Percentiles rank a stretch among this genome's conserved stretches.
These are phyloP conservation scores for Entonaema liquescens DNA, from an alignment of 495 filamentous ascomycete genomes.

Conservation along the genomic window DNA sequence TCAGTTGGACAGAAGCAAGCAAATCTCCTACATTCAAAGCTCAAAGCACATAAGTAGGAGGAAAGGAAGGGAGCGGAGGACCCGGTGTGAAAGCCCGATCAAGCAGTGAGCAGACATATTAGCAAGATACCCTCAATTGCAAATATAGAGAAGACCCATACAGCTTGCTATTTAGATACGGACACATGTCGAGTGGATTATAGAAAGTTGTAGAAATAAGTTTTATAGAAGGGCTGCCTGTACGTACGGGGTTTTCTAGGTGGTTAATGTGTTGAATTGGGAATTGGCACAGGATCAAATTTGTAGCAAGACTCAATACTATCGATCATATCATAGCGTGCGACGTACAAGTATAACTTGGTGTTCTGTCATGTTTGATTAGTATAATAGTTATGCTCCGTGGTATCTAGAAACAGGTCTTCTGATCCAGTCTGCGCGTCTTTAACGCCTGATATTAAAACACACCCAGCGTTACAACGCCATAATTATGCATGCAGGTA, in stretches of 20 bases:
- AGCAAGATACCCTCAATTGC: constrained; percentile 36
- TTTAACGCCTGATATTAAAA: constrained; percentile 15
- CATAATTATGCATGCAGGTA: background rate
- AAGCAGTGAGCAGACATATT: background rate
- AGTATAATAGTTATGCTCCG: background rate
- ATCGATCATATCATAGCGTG: background rate
- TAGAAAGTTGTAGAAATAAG: background rate
- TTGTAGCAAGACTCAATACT: background rate
- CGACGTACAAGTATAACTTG: background rate
- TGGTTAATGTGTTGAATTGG: background rate
- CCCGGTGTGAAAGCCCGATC: background rate
- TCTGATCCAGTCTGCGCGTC: background rate
- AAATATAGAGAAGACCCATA: constrained; percentile 10
- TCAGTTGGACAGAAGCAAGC: background rate
- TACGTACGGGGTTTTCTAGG: background rate
- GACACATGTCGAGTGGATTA: background rate
- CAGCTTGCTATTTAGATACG: background rate
- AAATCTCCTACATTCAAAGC: background rate
- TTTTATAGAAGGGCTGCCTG: background rate
- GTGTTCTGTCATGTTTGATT: constrained; percentile 6
- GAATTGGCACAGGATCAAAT: background rate
- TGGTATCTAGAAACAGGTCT: background rate
- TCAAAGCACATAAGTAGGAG: background rate
- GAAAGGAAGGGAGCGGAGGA: background rate
- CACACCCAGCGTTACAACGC: background rate